These are phyloP conservation scores for Microdochium trichocladiopsis DNA, from an alignment of 2,329 filamentous ascomycete species.

Conservation along the genomic window DNA sequence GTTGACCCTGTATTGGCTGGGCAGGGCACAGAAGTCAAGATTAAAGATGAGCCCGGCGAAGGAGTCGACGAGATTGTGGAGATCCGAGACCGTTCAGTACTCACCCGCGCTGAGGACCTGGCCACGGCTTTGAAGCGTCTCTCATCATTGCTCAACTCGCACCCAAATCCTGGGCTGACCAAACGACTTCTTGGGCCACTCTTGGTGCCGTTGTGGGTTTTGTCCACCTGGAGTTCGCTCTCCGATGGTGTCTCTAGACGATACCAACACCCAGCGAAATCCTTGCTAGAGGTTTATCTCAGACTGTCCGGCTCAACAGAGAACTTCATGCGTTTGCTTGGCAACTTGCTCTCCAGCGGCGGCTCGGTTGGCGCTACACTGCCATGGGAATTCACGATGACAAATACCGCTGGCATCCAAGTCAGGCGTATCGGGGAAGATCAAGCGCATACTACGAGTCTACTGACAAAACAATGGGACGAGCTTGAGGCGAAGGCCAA, in stretches of 20 bases:
- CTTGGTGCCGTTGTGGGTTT: slow-evolving; percentile 55
- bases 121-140: slow-evolving; percentile 46
- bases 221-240: slow-evolving; percentile 43
- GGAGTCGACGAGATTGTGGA: slow-evolving; percentile 32
- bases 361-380: slow-evolving; percentile 19
- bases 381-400: slow-evolving; percentile 46
- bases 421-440: slow-evolving; percentile 28
- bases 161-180: slow-evolving; percentile 59
- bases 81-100: slow-evolving; percentile 29
- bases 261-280: slow-evolving; percentile 37
- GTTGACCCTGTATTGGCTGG: slow-evolving; percentile 36
- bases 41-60: background rate
- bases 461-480: slow-evolving; percentile 24
- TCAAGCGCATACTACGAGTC: background rate
- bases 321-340: slow-evolving; percentile 40
- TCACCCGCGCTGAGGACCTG: slow-evolving; percentile 42
- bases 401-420: slow-evolving; percentile 41
- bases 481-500: slow-evolving; percentile 40
- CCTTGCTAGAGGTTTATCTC: slow-evolving; percentile 49
- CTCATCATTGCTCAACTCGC: slow-evolving; percentile 49
- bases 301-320: slow-evolving; percentile 45
- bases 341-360: slow-evolving; percentile 50
- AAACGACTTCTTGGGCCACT: slow-evolving; percentile 53
- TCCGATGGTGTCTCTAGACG: slow-evolving; percentile 23
- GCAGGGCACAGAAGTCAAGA: slow-evolving; percentile 9